Evolutionary conservation across 305 asterid species (phyloP).

Genomic region (Petunia hybrid): DNA sequence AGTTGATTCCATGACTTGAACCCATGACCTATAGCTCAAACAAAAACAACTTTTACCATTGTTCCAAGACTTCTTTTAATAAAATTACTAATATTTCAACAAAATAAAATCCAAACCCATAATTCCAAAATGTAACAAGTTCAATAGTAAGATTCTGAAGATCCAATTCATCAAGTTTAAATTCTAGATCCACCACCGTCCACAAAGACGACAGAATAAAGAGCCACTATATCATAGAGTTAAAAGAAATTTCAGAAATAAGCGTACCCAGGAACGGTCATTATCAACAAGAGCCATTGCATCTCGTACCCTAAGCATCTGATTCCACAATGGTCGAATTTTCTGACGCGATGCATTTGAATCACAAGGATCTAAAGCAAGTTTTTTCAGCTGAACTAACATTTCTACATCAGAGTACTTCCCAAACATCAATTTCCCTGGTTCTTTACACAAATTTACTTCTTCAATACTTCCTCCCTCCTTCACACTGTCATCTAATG

Average conservation of each 20-base stretch:
- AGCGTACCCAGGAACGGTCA: conserved; percentile 68
- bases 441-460: conserved; percentile 38
- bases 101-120: too few species aligned
- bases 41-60: too few species aligned
- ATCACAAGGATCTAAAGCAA: conserved; percentile 69
- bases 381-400: conserved; percentile 59
- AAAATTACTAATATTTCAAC: too few species aligned
- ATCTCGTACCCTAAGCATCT: conserved; percentile 58
- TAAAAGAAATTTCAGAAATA: conserved; percentile 31
- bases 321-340: conserved; percentile 57
- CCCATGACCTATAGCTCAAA: too few species aligned
- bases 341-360: conserved; percentile 45
- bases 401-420: conserved; percentile 59
- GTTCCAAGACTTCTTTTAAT: too few species aligned
- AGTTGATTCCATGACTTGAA: too few species aligned
- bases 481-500: conserved; percentile 40
- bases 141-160: too few species aligned
- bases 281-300: conserved; percentile 56
- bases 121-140: too few species aligned
- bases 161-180: too few species aligned
- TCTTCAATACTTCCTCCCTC: conserved; percentile 37
- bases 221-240: background rate
- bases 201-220: background rate
- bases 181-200: too few species aligned
- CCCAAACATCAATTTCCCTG: conserved; percentile 54